Conservation (phyloP, 83 land plant genomes). For the Thuja plicata region DNA sequence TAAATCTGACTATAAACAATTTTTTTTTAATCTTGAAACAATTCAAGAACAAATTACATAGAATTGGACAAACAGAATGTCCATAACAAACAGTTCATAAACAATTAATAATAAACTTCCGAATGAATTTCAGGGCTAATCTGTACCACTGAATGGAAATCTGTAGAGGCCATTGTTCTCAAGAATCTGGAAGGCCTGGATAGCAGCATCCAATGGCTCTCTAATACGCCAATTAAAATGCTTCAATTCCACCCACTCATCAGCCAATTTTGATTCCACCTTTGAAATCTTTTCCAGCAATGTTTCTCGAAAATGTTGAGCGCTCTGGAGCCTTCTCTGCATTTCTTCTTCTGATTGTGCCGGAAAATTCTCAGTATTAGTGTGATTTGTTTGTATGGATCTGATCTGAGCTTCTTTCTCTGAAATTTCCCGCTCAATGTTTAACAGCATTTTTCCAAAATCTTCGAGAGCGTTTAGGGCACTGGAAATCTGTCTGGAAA, state of each 20-base stretch:
- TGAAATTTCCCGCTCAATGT: neutral
- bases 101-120: too few species aligned
- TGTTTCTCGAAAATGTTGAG: neutral
- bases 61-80: too few species aligned
- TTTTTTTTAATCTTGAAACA: too few species aligned
- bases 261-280: neutral
- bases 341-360: neutral
- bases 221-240: neutral
- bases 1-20: too few species aligned
- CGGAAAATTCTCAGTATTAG: too few species aligned
- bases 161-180: neutral
- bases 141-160: neutral
- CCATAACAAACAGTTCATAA: too few species aligned
- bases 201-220: neutral
- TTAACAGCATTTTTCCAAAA: neutral
- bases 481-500: neutral
- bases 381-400: neutral
- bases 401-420: neutral
- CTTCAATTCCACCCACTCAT: neutral
- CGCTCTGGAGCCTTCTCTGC: neutral
- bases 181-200: neutral
- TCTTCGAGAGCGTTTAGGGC: neutral
- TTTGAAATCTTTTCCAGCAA: neutral
- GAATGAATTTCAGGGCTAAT: too few species aligned
- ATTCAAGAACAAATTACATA: too few species aligned